A percentile compares a stretch with the other conserved stretches of the same genome.
Conservation (phyloP, 2,329 filamentous ascomycete genomes). For the Berkeleyomyces basicola region DNA sequence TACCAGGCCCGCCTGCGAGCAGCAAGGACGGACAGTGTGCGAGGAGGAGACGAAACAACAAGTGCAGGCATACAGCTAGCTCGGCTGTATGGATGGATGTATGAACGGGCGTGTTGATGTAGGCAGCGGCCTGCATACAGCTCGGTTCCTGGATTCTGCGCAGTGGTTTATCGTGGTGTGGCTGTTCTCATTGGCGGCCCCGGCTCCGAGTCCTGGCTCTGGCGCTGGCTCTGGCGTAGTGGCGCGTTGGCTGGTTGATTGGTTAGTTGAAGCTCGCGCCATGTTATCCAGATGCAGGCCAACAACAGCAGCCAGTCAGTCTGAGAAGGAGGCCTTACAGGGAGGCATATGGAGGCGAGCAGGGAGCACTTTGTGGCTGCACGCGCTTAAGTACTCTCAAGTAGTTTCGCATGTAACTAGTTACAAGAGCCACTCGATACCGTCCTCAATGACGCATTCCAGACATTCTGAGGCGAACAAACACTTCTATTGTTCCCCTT, state of each 20-base stretch:
- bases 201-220: neutral
- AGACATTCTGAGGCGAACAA: neutral
- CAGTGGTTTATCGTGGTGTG: neutral
- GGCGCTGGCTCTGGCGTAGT: neutral
- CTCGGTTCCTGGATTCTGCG: neutral
- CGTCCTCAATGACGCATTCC: neutral
- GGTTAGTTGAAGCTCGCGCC: neutral
- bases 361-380: neutral
- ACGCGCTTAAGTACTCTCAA: neutral
- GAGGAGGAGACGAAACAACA: neutral
- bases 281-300: neutral
- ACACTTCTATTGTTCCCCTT: neutral
- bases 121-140: neutral
- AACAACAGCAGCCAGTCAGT: neutral
- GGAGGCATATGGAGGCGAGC: neutral
- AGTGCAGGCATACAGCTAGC: neutral
- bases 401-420: no score
- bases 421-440: no score
- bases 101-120: neutral
- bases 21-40: neutral
- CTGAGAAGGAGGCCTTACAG: neutral
- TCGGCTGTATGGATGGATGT: neutral
- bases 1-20: neutral
- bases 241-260: neutral
- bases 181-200: neutral